phyloP scores from a whole-genome alignment of 2,329 filamentous ascomycete species.

The Fusarium nurragi region DNA sequence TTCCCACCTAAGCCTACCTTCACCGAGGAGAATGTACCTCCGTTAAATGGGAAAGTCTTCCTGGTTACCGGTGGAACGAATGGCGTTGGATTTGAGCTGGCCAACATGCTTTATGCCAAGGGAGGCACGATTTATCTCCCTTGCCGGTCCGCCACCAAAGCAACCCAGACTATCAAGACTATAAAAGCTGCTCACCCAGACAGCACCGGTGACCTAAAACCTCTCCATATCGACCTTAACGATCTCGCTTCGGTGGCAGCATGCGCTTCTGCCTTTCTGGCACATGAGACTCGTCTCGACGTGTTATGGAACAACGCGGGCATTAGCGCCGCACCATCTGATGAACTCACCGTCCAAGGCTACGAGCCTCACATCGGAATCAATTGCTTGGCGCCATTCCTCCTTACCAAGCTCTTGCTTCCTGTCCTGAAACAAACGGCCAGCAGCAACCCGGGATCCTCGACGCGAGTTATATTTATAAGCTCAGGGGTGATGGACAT shows the following conservation, averaged over 20 bases:
- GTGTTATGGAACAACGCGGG: constrained; percentile 55
- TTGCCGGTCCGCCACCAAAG: background rate
- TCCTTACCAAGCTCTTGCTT: constrained; percentile 48
- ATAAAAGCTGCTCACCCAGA: background rate
- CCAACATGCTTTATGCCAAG: constrained; percentile 61
- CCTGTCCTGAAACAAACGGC: constrained; percentile 44
- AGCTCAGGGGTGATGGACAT: constrained; percentile 42
- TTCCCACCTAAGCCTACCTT: constrained; percentile 39
- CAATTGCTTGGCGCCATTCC: constrained; percentile 48
- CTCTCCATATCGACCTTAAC: constrained; percentile 52
- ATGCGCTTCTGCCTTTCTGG: constrained; percentile 49
- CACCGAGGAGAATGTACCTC: constrained; percentile 42
- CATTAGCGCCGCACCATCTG: background rate
- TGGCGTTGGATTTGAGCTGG: constrained; percentile 61
- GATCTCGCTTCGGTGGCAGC: constrained; percentile 54
- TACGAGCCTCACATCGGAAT: constrained; percentile 47
- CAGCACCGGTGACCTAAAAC: constrained; percentile 38
- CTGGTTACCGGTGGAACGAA: constrained; percentile 60
- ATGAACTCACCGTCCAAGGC: constrained; percentile 38
- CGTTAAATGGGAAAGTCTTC: constrained; percentile 47
- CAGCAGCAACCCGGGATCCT: background rate
- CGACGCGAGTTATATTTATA: constrained; percentile 45
- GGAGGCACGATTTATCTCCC: constrained; percentile 61
- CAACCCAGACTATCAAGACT: constrained; percentile 45
- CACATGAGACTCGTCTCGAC: constrained; percentile 52